Evolutionary conservation across 352 stramenopile genomes (phyloP).

Genomic region (Phytopythium mirpurense): DNA sequence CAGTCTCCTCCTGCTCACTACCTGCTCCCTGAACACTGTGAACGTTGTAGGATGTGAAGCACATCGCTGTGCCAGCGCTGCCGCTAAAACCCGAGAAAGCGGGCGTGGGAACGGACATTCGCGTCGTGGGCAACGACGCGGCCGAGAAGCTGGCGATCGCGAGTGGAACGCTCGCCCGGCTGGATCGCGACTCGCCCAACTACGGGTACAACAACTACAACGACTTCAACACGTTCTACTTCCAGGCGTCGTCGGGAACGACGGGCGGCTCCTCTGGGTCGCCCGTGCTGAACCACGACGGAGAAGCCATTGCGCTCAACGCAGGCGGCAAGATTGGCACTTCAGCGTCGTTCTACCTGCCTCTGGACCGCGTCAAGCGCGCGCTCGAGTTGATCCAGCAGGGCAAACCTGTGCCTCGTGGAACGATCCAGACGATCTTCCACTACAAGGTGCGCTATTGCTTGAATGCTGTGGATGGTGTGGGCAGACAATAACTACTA

Average conservation of each 20-base stretch:
- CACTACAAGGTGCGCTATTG: slow-evolving; percentile 58
- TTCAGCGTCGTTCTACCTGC: slow-evolving; percentile 88
- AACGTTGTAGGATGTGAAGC: slow-evolving; percentile 65
- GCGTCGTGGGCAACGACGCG: slow-evolving; percentile 90
- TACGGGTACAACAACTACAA: slow-evolving; percentile 91
- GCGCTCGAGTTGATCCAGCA: slow-evolving; percentile 80
- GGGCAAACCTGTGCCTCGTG: slow-evolving; percentile 63
- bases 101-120: slow-evolving; percentile 89
- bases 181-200: slow-evolving; percentile 87
- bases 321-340: slow-evolving; percentile 86
- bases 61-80: slow-evolving; percentile 77
- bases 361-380: slow-evolving; percentile 84
- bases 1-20: background rate
- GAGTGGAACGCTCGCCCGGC: slow-evolving; percentile 85
- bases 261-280: slow-evolving; percentile 86
- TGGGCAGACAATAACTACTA: background rate
- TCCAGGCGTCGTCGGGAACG: slow-evolving; percentile 76
- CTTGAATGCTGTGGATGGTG: background rate
- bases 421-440: slow-evolving; percentile 88
- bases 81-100: slow-evolving; percentile 77
- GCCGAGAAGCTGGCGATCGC: slow-evolving; percentile 92
- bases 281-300: slow-evolving; percentile 84
- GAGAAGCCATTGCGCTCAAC: slow-evolving; percentile 89
- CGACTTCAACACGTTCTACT: slow-evolving; percentile 95
- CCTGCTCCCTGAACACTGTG: background rate